Evolutionary conservation across 257 asterid species (phyloP), one percentile per base, ranked within the genome.

Genomic region (Nicotiana sylvestris): DNA sequence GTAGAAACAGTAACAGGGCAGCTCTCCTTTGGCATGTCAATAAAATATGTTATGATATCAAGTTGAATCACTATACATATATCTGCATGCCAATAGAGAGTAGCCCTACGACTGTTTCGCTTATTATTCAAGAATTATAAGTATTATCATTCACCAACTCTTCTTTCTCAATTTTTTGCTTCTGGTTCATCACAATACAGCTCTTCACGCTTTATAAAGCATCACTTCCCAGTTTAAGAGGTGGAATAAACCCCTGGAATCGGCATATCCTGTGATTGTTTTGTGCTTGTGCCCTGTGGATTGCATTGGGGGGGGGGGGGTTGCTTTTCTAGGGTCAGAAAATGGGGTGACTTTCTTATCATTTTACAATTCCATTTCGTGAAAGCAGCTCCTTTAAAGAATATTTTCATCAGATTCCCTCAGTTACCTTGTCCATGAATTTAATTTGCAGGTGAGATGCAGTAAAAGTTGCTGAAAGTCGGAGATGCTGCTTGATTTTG

Each of bases 1-100:
- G 88, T 86, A 15, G 81, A 89, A 84, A 29, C 87, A 85, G 67
- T 89, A 81, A 51, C 69, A 87, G 94, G 94, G 92, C 94, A 89
- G 87, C 94, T 91, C 94, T 91, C 92, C 92, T 87, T 89, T 88
- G 91, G 92, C 94, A 84, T 89, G 92, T 76, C 43, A 58, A 2
- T 56, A 25, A 56, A 16, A 9, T 33, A 33, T 32, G 33, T 32
- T 32, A 32, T 43, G 33, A 32, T 32, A 32, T 32, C 33, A 12
- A 53, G 18, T 12, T 4, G 10, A 13, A 16, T 56, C 9, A 60
- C 53, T 13, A 30, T 30, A 53, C 80, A 62, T 13, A 32, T 76
- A 51, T 46, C 39, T 77, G n/a, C 89, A 89, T 87, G 92, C 91
- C 92, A 87, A 91, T 9, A 1, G 70, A 88, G 86, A 88, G 88